Evolutionary conservation across 306 rosid species (phyloP), one percentile per base, ranked within the genome.

Genomic region (Elaeagnus macrophylla): DNA sequence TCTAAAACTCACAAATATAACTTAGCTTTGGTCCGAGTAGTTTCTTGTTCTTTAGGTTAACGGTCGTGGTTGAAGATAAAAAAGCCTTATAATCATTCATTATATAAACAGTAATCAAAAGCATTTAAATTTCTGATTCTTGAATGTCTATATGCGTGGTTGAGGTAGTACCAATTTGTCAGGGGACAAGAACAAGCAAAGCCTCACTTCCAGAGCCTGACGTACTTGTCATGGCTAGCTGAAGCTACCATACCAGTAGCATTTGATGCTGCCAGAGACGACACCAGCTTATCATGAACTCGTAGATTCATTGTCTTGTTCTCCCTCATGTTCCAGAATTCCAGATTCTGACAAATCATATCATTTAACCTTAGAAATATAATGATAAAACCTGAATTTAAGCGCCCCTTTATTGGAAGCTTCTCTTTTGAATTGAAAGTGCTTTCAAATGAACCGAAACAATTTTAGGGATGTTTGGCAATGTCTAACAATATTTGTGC

Each of bases 191-290:
- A n/a, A 41, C 16, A 50, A n/a, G 61, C 20, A 17, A 46, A 15
- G 7, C 10, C 9, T 13, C 81, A 85, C 72, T 81, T 82, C 97
- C 97, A 90, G 39, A 90, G 57, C 72, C 79, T 90, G 72, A 86
- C 77, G 14, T 59, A 57, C 54, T 66, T 72, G 69, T 83, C 94
- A 43, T 81, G 85, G 67, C 95, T 82, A 16, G 80, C 75, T 17
- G 96, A 82, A 67, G 94, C 96, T 56, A 88, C 67, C 70, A 88
- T 35, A 32, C 86, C 84, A 12, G 72, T 53, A 53, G 48, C 73
- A 32, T 44, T 65, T 16, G 95, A 81, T 8, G 64, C 84, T 12
- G 94, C 90, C 79, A 86, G 57, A 12, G 86, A 67, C 19, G 95
- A 71, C 19, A 86, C 77, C 42, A 66, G 69, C 37, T 81, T 64